Conservation (phyloP, 352 stramenopile species). For the Halophytophthora polymorphica region DNA sequence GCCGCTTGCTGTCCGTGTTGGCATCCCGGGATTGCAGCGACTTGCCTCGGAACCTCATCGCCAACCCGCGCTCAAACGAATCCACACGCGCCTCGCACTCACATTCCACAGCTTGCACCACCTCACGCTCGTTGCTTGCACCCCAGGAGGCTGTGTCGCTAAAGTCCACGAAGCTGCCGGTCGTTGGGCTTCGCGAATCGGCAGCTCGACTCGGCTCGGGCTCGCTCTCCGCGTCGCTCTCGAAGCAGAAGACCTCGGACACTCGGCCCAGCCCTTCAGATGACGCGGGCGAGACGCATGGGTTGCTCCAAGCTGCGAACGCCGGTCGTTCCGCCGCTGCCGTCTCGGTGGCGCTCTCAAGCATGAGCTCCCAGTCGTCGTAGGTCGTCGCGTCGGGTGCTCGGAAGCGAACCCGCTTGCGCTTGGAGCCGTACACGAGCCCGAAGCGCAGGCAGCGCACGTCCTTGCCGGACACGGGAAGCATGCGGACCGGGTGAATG, state of each 20-base stretch:
- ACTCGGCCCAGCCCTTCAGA: slow-evolving; percentile 20
- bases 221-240: slow-evolving; percentile 10
- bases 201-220: slow-evolving; percentile 3
- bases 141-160: slow-evolving; percentile 16
- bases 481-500: slow-evolving; percentile 24
- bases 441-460: slow-evolving; percentile 26
- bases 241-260: slow-evolving; percentile 28
- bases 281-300: slow-evolving; percentile 13
- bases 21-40: neutral
- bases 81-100: slow-evolving; percentile 10
- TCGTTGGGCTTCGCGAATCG: slow-evolving; percentile 7
- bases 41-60: neutral
- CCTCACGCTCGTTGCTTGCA: slow-evolving; percentile 7
- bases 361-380: slow-evolving; percentile 27
- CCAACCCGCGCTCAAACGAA: neutral
- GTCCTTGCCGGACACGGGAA: slow-evolving; percentile 31
- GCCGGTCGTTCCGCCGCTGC: slow-evolving; percentile 24
- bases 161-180: slow-evolving; percentile 20
- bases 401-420: slow-evolving; percentile 28
- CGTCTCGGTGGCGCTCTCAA: slow-evolving; percentile 26
- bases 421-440: slow-evolving; percentile 26
- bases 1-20: neutral
- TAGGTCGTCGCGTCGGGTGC: slow-evolving; percentile 19
- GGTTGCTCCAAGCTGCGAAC: slow-evolving; percentile 17
- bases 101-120: slow-evolving; percentile 13